Base-by-base conservation (phyloP, 2,329 filamentous ascomycete species). In the Cladobotryum mycophilum region DNA sequence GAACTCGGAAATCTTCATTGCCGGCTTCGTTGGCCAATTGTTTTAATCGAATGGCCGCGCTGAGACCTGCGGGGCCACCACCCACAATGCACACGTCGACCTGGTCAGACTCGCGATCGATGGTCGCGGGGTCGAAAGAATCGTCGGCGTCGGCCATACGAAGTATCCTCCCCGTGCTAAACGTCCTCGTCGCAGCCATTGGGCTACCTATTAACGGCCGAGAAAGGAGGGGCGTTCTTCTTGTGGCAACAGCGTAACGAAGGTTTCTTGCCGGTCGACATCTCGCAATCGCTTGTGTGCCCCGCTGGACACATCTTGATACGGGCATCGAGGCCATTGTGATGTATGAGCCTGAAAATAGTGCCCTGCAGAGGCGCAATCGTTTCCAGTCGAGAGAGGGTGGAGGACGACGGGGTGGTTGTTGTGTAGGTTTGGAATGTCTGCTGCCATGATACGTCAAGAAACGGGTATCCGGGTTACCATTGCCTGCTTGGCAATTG, bases 21-120 rank as follows among this genome's bases (percentile, higher is more conserved):
- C 93, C 92, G 34, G 88, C 89, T 64, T 91, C 89, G 64, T 91
- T 96, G 59, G 93, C 93, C 46, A 96, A 78, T 70, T 99, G 92
- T 76, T 97, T 97, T 49, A 99, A 75, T 58, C 88, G 86, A 65
- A 99, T 99, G 46, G 92, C 93, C 43, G 93, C 91, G 60, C 88
- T 87, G 58, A 99, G 79, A 53, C 93, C 93, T 47, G 93, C 89
- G 48, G 93, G 93, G n/a, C 93, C 92, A 68, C 89, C 93, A 63
- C 93, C 93, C 48, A 99, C 83, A 63, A 99, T 97, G 70, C 90
- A 95, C 30, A 99, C 91, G 70, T 99, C 93, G 30, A 99, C 93
- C 71, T 93, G 75, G 63, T 99, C 93, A 48, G 83, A 87, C 68
- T 97, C 93, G 57, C 93, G 85, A 57, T 97, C 92, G 52, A 91